Base-by-base conservation (phyloP, 2,329 filamentous ascomycete species). In the Apiospora malaysiana region DNA sequence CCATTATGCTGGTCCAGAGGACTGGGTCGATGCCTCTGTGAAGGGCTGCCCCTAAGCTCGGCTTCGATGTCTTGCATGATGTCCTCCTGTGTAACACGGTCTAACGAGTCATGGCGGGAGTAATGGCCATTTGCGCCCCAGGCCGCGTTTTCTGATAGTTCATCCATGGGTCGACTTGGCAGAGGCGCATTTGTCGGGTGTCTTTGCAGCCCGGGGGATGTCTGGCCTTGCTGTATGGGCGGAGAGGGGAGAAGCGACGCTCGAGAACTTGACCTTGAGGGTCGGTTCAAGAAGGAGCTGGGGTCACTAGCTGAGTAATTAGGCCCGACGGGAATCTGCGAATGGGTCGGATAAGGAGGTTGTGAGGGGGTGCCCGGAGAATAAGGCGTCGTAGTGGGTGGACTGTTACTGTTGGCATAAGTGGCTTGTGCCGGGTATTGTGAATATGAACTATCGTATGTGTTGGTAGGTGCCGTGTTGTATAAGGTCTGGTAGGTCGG, bases 171-270 rank as follows among this genome's bases (percentile, higher is more conserved):
- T 65, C 86, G 84, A 71, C 82, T 89, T n/a, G 88, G 87, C 66
- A 91, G 80, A 56, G 89, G 86, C 70, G 89, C 85, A 78, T 90
- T 86, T 21, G 89, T 91, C 1, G 89, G 89, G 71, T 90, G 87
- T 68, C 88, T 84, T 71, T 85, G 83, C 14, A 89, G 77, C n/a
- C 85, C 83, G 2, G 84, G 80, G 7, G 85, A 83, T 32, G 82
- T 77, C 25, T 46, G 56, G 66, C 85, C 83, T 37, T 82, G 75
- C 63, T 81, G 82, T 21, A 77, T 73, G 2, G 82, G 82, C 4
- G 86, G 83, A 0, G 86, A 86, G 8, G 83, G 81, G 43, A 83
- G 71, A 7, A 85, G 83, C 2, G 88, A 88, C 0, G 82, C 78
- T 45, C 85, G 84, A 3, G 88, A 89, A 72, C 84, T 84, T 9